Evolutionary conservation across 2,329 filamentous ascomycete species (phyloP).

Genomic region (Fusarium pseudocircinatum): DNA sequence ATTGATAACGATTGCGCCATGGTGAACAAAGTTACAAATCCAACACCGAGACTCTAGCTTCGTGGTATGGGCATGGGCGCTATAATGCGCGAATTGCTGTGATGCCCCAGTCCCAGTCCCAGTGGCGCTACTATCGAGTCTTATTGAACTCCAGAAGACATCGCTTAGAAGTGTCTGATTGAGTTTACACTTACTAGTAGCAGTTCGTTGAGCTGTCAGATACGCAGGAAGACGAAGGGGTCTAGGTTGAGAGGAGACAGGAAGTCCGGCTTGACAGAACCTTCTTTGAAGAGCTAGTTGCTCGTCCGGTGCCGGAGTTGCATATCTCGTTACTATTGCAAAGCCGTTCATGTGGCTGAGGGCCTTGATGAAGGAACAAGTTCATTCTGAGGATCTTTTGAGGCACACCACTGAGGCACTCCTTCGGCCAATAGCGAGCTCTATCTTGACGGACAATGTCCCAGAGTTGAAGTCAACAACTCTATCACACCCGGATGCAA

Average conservation of each 20-base stretch:
- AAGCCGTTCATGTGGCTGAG: neutral
- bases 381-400: neutral
- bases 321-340: neutral
- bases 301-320: conserved; percentile 23
- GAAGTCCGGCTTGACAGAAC: neutral
- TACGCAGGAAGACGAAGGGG: conserved; percentile 1
- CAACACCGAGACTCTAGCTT: conserved; percentile 14
- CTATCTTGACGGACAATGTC: neutral
- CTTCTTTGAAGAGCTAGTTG: neutral
- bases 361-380: neutral
- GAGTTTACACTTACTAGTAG: conserved; percentile 18
- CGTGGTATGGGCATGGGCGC: conserved; percentile 7
- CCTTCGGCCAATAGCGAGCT: conserved; percentile 10
- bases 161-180: conserved; percentile 12
- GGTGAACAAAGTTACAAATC: neutral
- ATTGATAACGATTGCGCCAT: conserved; percentile 9
- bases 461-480: neutral
- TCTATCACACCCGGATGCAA: neutral
- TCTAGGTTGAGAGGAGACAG: neutral
- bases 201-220: conserved; percentile 26
- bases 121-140: conserved; percentile 11
- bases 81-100: conserved; percentile 15
- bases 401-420: neutral
- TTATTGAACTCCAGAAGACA: conserved; percentile 9
- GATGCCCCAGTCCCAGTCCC: neutral